Conservation (phyloP, 805 yeast genomes). For the Pichia exigua region DNA sequence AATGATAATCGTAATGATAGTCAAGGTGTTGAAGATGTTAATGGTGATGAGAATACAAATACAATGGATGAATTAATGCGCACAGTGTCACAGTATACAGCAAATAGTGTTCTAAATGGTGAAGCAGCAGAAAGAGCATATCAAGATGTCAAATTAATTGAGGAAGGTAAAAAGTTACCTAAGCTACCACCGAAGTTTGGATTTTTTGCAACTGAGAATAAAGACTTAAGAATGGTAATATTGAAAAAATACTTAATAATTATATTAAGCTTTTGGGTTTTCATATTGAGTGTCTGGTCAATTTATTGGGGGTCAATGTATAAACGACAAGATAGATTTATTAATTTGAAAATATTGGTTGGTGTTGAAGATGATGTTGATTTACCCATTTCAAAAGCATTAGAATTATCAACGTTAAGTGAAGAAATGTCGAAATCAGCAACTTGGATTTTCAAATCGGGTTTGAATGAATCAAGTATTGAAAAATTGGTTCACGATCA, state of each 20-base stretch:
- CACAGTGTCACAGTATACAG: conserved; percentile 20
- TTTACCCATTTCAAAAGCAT: conserved; percentile 28
- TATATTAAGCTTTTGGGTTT: conserved; percentile 26
- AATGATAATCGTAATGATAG: not conserved
- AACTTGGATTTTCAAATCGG: conserved; percentile 32
- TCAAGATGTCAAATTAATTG: conserved; percentile 1
- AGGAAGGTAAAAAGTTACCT: conserved; percentile 1
- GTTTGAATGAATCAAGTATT: conserved; percentile 31
- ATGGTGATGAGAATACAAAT: not conserved
- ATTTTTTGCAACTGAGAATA: conserved; percentile 15
- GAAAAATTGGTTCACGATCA: conserved; percentile 41
- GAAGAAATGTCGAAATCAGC: conserved; percentile 20
- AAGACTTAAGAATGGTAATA: conserved; percentile 9
- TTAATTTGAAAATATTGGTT: conserved; percentile 32
- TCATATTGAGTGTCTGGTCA: conserved; percentile 34
- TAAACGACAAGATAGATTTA: conserved; percentile 24
- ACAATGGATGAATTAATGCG: conserved; percentile 10
- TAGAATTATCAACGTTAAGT: conserved; percentile 13
- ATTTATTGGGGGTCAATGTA: conserved; percentile 43
- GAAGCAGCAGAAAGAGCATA: conserved; percentile 7
- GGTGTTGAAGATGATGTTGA: conserved; percentile 30
- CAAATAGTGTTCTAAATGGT: conserved; percentile 12
- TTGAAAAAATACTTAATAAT: conserved; percentile 12
- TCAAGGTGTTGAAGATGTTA: not conserved
- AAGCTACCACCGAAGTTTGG: conserved; percentile 7